A percentile compares a stretch with the other conserved stretches of the same genome.
Conservation (phyloP, 805 yeast species). For the Kurtzmaniella fragi region DNA sequence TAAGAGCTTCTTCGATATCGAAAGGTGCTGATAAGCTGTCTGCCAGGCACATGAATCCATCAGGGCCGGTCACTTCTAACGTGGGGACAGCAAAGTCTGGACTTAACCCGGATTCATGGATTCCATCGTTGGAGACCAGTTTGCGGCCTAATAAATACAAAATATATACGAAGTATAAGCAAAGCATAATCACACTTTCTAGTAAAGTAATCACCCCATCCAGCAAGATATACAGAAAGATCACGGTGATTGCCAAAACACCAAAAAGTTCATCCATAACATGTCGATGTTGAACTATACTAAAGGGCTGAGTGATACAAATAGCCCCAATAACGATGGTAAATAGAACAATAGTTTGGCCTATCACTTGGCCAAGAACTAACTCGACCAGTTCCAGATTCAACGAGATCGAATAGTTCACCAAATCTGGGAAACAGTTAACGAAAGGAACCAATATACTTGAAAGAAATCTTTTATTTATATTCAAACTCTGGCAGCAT, state of each 20-base stretch:
- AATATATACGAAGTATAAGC: conserved; percentile 19
- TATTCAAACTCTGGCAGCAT: conserved; percentile 16
- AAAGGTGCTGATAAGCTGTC: conserved; percentile 4
- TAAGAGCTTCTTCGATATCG: conserved; percentile 19
- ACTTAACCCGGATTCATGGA: too few species aligned
- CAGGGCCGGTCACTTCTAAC: too few species aligned
- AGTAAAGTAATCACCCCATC: conserved; percentile 29
- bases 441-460: conserved; percentile 31
- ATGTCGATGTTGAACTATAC: conserved; percentile 12
- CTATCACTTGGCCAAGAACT: conserved; percentile 34
- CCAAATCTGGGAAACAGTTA: conserved; percentile 33
- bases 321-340: conserved; percentile 32
- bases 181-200: conserved; percentile 25
- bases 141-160: conserved; percentile 11
- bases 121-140: too few species aligned
- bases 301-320: conserved; percentile 18
- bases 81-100: too few species aligned
- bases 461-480: conserved; percentile 26
- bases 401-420: conserved; percentile 29
- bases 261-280: conserved; percentile 23
- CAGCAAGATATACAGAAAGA: conserved; percentile 23
- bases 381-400: conserved; percentile 23
- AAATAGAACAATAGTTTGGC: conserved; percentile 28
- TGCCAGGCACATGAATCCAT: too few species aligned
- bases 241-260: conserved; percentile 20